Evolutionary conservation across 2,329 filamentous ascomycete species (phyloP).

Genomic region (Ceratocystis alfenasii): DNA sequence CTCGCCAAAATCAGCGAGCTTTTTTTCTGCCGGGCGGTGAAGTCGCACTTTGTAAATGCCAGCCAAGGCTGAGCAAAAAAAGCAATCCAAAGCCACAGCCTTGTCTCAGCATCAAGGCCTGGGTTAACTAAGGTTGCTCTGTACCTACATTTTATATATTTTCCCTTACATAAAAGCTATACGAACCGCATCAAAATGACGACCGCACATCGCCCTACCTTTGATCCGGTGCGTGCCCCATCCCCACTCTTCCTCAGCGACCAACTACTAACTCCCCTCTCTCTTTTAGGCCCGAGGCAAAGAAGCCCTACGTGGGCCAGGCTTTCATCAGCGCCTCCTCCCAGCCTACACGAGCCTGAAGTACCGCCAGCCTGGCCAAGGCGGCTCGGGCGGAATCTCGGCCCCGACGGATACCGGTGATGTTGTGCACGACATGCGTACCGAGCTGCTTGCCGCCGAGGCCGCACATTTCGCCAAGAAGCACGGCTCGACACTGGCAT

Average conservation of each 20-base stretch:
- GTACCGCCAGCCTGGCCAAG: constrained; percentile 75
- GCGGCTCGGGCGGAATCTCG: constrained; percentile 49
- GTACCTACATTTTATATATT: background rate
- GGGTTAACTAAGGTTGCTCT: background rate
- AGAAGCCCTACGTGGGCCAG: constrained; percentile 82
- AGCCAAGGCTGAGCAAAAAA: constrained; percentile 11
- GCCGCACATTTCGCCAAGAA: constrained; percentile 77
- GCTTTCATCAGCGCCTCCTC: constrained; percentile 90
- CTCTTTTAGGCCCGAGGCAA: constrained; percentile 66
- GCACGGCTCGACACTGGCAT: constrained; percentile 45
- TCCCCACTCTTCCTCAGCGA: constrained; percentile 21
- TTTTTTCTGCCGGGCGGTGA: constrained; percentile 42
- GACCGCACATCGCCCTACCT: constrained; percentile 73
- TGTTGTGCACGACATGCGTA: constrained; percentile 62
- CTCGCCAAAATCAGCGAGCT: background rate
- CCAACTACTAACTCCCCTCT: background rate
- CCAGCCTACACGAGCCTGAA: constrained; percentile 92
- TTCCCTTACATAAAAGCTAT: background rate
- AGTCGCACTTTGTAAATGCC: constrained; percentile 28
- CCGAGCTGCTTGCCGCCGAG: constrained; percentile 82
- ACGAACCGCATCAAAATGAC: constrained; percentile 39
- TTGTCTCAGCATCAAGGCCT: constrained; percentile 8
- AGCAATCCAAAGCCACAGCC: background rate
- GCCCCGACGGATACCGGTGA: constrained; percentile 38
- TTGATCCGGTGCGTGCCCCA: constrained; percentile 61